Percentiles rank a stretch among this genome's conserved stretches.
Conservation (phyloP, 805 yeast genomes). For the Saccharomyces paradoxus region DNA sequence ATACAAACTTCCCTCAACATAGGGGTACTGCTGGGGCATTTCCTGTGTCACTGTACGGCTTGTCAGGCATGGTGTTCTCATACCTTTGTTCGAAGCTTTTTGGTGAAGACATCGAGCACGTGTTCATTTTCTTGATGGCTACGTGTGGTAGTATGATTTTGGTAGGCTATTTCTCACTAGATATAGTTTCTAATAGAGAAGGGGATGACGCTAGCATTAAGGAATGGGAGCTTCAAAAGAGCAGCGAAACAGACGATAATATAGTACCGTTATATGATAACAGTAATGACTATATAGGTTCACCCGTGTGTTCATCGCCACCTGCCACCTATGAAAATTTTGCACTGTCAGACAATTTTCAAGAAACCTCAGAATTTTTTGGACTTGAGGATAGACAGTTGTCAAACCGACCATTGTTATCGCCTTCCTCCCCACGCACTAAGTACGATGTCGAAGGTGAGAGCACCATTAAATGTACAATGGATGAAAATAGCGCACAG, state of each 20-base stretch:
- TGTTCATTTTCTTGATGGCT: slow-evolving; percentile 47
- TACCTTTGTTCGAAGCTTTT: slow-evolving; percentile 47
- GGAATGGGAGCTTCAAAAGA: background rate
- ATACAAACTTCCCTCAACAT: slow-evolving; percentile 58
- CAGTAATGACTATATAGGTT: background rate
- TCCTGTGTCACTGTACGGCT: slow-evolving; percentile 62
- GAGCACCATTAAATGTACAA: background rate
- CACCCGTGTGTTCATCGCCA: background rate
- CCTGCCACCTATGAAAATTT: background rate
- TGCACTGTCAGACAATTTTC: background rate
- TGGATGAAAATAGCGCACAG: background rate
- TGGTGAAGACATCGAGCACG: slow-evolving; percentile 43
- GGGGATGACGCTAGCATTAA: background rate
- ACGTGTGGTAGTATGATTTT: slow-evolving; percentile 36
- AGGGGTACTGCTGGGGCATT: slow-evolving; percentile 64
- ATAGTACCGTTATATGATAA: background rate
- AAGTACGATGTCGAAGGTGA: background rate
- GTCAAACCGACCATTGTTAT: background rate
- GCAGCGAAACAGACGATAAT: background rate
- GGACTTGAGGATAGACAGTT: background rate
- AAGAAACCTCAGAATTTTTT: background rate
- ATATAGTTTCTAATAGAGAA: slow-evolving; percentile 5
- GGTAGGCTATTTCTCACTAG: slow-evolving; percentile 27
- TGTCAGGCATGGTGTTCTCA: slow-evolving; percentile 61
- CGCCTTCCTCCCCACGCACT: background rate